Evolutionary conservation across 1,139 yeast species (phyloP).

Genomic region (Diutina pseudorugosa): DNA sequence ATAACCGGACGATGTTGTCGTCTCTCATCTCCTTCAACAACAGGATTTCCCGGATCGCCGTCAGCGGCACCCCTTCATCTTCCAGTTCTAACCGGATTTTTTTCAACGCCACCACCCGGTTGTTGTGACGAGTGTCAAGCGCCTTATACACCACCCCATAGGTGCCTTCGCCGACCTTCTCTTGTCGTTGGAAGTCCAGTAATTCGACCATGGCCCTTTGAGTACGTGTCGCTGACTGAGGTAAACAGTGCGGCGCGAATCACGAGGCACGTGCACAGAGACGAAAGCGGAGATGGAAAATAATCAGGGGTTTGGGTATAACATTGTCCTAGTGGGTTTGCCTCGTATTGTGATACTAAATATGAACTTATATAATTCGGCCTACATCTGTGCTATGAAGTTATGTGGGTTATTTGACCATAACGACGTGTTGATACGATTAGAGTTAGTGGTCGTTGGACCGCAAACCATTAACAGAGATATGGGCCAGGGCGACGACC

Average conservation of each 20-base stretch:
- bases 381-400: too few relatives aligned
- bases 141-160: conserved; percentile 98
- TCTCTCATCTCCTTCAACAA: conserved; percentile 85
- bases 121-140: conserved; percentile 71
- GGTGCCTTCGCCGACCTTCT: conserved; percentile 93
- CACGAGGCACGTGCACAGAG: not conserved
- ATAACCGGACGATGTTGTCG: conserved; percentile 81
- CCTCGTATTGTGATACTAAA: not conserved
- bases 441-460: too few relatives aligned
- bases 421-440: too few relatives aligned
- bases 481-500: too few relatives aligned
- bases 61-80: conserved; percentile 90
- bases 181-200: conserved; percentile 84
- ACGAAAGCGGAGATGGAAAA: not conserved
- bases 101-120: conserved; percentile 86
- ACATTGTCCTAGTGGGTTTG: too few relatives aligned
- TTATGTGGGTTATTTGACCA: too few relatives aligned
- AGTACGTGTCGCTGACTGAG: not conserved
- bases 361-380: too few relatives aligned
- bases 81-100: conserved; percentile 93
- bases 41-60: conserved; percentile 94
- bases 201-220: conserved; percentile 60
- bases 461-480: too few relatives aligned
- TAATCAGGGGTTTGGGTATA: not conserved
- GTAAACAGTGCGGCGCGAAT: not conserved